Percentiles rank a stretch among this genome's conserved stretches.
Evolutionary conservation across 163 green algal species (phyloP).

Genomic region (Prototheca stagnorum): DNA sequence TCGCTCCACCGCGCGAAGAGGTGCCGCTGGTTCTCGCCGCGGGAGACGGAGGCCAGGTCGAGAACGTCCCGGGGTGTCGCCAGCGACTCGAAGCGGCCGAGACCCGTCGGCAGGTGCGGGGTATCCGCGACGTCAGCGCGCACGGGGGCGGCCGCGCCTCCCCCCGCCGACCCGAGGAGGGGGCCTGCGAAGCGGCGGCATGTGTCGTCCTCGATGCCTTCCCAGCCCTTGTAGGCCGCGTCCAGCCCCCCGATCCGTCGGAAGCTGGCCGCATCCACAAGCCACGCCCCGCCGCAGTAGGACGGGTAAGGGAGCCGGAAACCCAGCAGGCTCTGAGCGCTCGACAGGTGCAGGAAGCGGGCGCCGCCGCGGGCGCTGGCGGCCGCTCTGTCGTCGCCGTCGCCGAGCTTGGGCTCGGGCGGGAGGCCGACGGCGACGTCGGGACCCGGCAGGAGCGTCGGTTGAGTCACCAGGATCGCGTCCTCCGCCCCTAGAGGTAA

Average conservation of each 20-base stretch:
- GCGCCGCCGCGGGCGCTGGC: too few relatives aligned
- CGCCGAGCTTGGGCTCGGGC: too few relatives aligned
- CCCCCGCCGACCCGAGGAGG: too few relatives aligned
- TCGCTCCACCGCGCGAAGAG: neutral
- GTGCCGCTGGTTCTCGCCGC: neutral
- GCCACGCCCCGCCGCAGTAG: constrained; percentile 2
- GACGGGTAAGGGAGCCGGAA: neutral
- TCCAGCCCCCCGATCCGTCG: neutral
- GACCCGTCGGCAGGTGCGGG: neutral
- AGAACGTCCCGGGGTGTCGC: neutral
- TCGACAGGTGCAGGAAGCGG: constrained; percentile 1
- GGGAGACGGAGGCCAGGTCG: neutral
- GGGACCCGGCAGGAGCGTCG: neutral
- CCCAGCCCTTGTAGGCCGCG: neutral
- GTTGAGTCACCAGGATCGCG: neutral
- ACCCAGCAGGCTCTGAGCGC: neutral
- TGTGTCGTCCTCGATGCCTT: constrained; percentile 1
- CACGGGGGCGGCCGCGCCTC: too few relatives aligned
- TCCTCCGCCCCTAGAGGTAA: neutral
- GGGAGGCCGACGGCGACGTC: neutral
- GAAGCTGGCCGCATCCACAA: neutral
- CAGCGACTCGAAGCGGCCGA: neutral
- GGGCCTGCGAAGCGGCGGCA: neutral
- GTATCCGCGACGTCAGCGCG: neutral
- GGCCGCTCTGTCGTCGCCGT: too few relatives aligned